phyloP scores from a whole-genome alignment of 495 filamentous ascomycete species.

The Talaromyces adpressus region DNA sequence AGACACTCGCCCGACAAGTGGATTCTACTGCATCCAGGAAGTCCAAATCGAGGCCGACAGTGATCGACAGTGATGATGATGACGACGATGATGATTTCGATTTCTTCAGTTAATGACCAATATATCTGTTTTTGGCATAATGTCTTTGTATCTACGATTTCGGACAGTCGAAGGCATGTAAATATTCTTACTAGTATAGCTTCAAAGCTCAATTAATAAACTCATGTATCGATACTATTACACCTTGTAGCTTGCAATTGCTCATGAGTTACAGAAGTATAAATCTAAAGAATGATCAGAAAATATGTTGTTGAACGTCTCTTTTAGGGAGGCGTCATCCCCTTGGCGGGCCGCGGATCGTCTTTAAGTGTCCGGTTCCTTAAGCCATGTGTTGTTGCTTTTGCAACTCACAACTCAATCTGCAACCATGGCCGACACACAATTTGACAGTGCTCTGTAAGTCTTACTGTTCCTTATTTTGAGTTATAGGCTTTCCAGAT shows the following conservation, averaged over 20 bases:
- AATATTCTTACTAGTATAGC: neutral
- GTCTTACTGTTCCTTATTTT: conserved; percentile 12
- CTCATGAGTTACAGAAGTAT: neutral
- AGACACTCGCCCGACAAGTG: conserved; percentile 14
- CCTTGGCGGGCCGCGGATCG: neutral
- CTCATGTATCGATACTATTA: neutral
- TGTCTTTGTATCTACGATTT: neutral
- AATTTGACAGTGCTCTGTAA: conserved; percentile 61
- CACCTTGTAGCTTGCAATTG: neutral
- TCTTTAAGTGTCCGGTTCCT: neutral
- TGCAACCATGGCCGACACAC: conserved; percentile 44
- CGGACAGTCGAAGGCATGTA: neutral
- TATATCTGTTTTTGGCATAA: neutral
- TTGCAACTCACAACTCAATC: conserved; percentile 2
- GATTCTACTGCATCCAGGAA: neutral
- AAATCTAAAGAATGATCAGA: neutral
- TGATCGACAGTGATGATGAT: conserved; percentile 25
- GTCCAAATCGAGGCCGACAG: conserved; percentile 14
- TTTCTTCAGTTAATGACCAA: conserved; percentile 1
- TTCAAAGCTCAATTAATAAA: neutral
- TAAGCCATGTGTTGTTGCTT: neutral
- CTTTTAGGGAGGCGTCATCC: neutral
- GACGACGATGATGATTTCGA: conserved; percentile 13
- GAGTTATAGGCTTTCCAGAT: neutral
- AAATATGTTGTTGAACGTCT: neutral